Evolutionary conservation across 345 rosid species (phyloP), one percentile per base, ranked within the genome.

Genomic region (Geranium brycei): DNA sequence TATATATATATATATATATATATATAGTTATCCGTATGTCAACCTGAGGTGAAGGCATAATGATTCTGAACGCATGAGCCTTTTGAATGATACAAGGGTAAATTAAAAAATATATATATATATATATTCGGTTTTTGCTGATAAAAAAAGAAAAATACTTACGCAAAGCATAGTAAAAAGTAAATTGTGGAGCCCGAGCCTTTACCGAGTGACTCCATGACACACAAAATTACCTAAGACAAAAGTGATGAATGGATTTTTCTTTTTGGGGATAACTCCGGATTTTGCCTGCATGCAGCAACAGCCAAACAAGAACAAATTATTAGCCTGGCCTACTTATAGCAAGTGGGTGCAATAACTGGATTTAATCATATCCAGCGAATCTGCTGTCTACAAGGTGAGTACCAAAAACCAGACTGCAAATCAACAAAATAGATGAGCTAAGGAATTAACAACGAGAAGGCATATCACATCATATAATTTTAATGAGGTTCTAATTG

Each of bases 171-270:
- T 23, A 58, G 19, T 28, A 58, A 58, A 17, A 28, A 28, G 31
- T 13, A 19, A 19, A 60, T 14, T 19, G 7, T 8, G 62, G 15
- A 0, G 5, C 3, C 13, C 28, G 16, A 60, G 32, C 32, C 15
- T 6, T 28, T 28, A 10, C 47, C 40, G 60, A 30, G 62, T 19
- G 47, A 59, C 41, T 17, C 2, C 59, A 55, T 51, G 41, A 38
- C 7, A 18, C 58, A 12, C 28, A 32, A 28, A 23, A 58, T 35
- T 66, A 87, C 98, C 98, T 57, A 92, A 68, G 53, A 92, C 96
- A 73, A 92, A 92, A 62, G 88, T 82, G 59, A 89, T 86, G 71
- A 84, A 87, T 19, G 83, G 89, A 69, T 72, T 63, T 75, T 74
- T 83, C 73, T 70, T 83, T 67, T 75, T 73, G 65, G 63, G 51